Evolutionary conservation across 352 stramenopile species (phyloP).

Genomic region (Elongisporangium senticosum): DNA sequence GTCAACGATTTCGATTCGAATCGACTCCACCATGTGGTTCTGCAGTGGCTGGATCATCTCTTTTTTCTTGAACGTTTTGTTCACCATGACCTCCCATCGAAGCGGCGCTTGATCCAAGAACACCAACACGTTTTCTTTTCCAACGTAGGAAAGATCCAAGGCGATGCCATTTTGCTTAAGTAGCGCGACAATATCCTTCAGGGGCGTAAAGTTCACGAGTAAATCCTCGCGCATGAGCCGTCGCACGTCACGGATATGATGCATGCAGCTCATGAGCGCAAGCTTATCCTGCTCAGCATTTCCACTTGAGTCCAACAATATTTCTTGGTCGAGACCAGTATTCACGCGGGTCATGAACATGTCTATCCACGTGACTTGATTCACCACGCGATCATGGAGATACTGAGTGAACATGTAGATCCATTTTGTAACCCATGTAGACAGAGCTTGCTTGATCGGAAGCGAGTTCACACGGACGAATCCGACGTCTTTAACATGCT

Average conservation of each 20-base stretch:
- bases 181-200: slow-evolving; percentile 77
- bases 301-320: slow-evolving; percentile 18
- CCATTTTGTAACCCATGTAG: slow-evolving; percentile 94
- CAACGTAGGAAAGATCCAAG: slow-evolving; percentile 84
- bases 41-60: slow-evolving; percentile 88
- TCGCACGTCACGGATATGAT: slow-evolving; percentile 85
- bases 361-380: slow-evolving; percentile 80
- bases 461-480: slow-evolving; percentile 91
- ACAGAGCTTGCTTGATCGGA: slow-evolving; percentile 93
- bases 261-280: slow-evolving; percentile 84
- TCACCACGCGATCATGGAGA: slow-evolving; percentile 86
- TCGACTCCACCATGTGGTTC: slow-evolving; percentile 83
- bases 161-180: slow-evolving; percentile 86
- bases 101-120: slow-evolving; percentile 88
- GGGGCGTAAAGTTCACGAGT: slow-evolving; percentile 60
- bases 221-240: slow-evolving; percentile 80
- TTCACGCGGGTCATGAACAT: slow-evolving; percentile 82
- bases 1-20: slow-evolving; percentile 63
- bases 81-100: slow-evolving; percentile 90
- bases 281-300: slow-evolving; percentile 38
- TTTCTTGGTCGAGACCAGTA: slow-evolving; percentile 61
- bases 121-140: slow-evolving; percentile 72
- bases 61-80: slow-evolving; percentile 92
- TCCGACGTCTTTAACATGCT: slow-evolving; percentile 80
- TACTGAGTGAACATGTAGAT: slow-evolving; percentile 93